Evolutionary conservation across 352 stramenopile species (phyloP).

Genomic region (Aphanomyces euteiches): DNA sequence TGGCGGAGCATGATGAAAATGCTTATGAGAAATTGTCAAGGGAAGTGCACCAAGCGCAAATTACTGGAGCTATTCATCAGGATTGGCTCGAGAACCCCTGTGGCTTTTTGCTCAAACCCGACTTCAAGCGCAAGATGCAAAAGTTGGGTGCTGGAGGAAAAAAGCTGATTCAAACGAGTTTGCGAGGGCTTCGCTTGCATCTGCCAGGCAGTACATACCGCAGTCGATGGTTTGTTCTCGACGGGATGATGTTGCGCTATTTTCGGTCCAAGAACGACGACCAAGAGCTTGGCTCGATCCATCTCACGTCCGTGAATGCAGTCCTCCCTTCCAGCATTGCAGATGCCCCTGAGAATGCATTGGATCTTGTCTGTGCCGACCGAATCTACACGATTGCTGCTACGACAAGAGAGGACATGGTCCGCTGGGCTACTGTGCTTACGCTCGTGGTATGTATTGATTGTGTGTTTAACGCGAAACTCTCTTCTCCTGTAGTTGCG

Average conservation of each 20-base stretch:
- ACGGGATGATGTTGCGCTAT: conserved; percentile 86
- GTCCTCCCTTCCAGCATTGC: conserved; percentile 85
- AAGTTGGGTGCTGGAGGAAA: conserved; percentile 81
- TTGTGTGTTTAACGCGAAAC: neutral
- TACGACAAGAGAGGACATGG: conserved; percentile 84
- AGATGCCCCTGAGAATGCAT: conserved; percentile 74
- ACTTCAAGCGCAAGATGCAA: conserved; percentile 85
- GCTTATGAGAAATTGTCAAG: conserved; percentile 86
- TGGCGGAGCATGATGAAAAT: conserved; percentile 49
- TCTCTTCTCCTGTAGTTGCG: conserved; percentile 41
- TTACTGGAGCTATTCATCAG: conserved; percentile 83
- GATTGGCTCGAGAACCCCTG: conserved; percentile 89
- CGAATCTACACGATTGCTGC: conserved; percentile 85
- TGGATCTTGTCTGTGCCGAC: conserved; percentile 84
- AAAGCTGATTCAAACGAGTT: conserved; percentile 66
- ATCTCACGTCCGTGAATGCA: conserved; percentile 81
- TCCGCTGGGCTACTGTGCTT: conserved; percentile 82
- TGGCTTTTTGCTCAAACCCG: conserved; percentile 81
- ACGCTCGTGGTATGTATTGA: conserved; percentile 65
- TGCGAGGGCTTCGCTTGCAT: conserved; percentile 68
- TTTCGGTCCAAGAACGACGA: conserved; percentile 86
- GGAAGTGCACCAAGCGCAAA: conserved; percentile 88
- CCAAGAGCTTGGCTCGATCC: conserved; percentile 83
- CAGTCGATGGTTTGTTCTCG: conserved; percentile 83
- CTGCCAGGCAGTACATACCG: conserved; percentile 76